Evolutionary conservation across 306 rosid genomes (phyloP).

Genomic region (Pyrus betulifolia): DNA sequence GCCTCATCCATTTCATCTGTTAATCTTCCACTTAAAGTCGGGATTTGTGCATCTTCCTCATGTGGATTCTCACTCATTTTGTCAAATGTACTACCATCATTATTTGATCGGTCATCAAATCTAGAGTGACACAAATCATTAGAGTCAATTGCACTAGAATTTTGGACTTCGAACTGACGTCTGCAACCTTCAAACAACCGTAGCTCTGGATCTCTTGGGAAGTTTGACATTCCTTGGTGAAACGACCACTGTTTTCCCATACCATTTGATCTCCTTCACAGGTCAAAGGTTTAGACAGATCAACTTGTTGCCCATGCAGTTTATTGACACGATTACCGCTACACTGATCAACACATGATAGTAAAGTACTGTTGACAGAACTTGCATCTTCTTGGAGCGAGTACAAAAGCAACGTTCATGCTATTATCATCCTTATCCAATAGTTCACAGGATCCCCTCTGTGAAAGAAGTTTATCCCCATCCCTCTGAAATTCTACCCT

Average conservation of each 20-base stretch:
- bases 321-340: slow-evolving; percentile 9
- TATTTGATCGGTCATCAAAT: slow-evolving; percentile 23
- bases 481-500: slow-evolving; percentile 11
- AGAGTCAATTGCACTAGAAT: slow-evolving; percentile 21
- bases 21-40: slow-evolving; percentile 12
- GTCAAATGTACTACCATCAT: not conserved
- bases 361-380: not conserved
- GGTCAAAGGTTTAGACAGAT: slow-evolving; percentile 11
- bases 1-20: slow-evolving; percentile 19
- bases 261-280: slow-evolving; percentile 21
- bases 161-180: slow-evolving; percentile 10
- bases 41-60: slow-evolving; percentile 26
- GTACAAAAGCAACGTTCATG: slow-evolving; percentile 3
- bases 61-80: not conserved
- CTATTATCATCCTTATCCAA: slow-evolving; percentile 24
- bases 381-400: not conserved
- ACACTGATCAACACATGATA: slow-evolving; percentile 12
- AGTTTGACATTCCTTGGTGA: slow-evolving; percentile 14
- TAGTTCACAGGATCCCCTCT: slow-evolving; percentile 12
- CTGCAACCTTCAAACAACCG: slow-evolving; percentile 15
- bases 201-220: slow-evolving; percentile 24
- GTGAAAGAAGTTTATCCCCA: slow-evolving; percentile 11
- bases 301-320: slow-evolving; percentile 26
- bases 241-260: slow-evolving; percentile 6
- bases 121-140: slow-evolving; percentile 6